Base-by-base conservation (phyloP, 2,329 filamentous ascomycete genomes). In the Chrysoporthe cubensis region DNA sequence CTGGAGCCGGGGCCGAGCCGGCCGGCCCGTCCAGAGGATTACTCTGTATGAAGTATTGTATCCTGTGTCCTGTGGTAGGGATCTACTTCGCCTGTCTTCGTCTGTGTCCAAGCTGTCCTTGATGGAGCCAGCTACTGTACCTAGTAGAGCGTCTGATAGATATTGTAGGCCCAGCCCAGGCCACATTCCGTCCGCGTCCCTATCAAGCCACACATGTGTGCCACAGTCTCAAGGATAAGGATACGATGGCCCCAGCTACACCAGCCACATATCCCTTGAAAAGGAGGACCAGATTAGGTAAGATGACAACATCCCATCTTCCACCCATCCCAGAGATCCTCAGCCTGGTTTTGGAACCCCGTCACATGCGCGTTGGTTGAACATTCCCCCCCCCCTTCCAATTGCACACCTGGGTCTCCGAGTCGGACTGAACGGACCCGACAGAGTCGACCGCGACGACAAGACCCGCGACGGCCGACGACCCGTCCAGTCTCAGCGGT, bases 221-320 rank as follows among this genome's bases (percentile, higher is more conserved):
- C 50, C 50, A 54, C 50, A 54, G 50, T 4, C 9, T 21, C 48
- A 14, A 18, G 26, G 26, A 26, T 26, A 9, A 40, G 37, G 37
- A 40, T 9, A 40, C 37, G 37, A 40, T 32, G 58, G 44, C 61
- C 54, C 34, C 46, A 54, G 44, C 58, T 59, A 62, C 61, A 63
- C 34, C 46, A 54, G 44, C 58, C 65, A 62, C 65, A 40, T 40
- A 40, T 40, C 37, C 26, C 26, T 26, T 26, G 26, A 26, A 26
- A 26, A 26, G 26, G 26, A 26, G 26, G 37, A 9, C 50, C 21
- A 8, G 18, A 44, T 60, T 60, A 42, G 34, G 44, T 56, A 70
- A 70, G 69, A 70, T 70, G 69, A 70, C 69, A 70, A 60, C 69
- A 70, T 70, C 52, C 43, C 50, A 34, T 16, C 21, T 32, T 34